A percentile compares a stretch with the other conserved stretches of the same genome.
These are phyloP conservation scores for Coemansia sp. DNA, from an alignment of 192 early-diverging fungal species.

Conservation along the genomic window DNA sequence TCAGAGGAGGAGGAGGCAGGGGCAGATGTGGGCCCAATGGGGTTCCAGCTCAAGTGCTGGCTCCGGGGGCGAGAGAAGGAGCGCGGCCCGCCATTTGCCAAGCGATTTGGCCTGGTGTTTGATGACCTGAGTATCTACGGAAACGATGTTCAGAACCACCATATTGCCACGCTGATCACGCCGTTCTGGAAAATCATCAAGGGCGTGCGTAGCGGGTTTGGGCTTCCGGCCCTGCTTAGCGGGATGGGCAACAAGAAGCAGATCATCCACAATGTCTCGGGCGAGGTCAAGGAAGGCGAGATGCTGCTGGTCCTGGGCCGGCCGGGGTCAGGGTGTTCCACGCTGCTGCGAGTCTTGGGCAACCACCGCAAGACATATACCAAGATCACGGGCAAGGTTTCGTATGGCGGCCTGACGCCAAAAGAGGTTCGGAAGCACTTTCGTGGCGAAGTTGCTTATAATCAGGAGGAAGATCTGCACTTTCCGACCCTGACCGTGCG, in stretches of 20 bases:
- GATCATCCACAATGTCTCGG: conserved; percentile 56
- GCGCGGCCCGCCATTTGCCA: conserved; percentile 39
- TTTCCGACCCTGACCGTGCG: conserved; percentile 73
- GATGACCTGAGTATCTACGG: conserved; percentile 36
- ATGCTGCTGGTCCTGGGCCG: conserved; percentile 63
- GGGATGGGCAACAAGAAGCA: conserved; percentile 41
- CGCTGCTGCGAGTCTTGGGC: conserved; percentile 57
- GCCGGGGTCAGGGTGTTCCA: conserved; percentile 63
- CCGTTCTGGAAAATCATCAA: conserved; percentile 31
- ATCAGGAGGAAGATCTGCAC: conserved; percentile 76
- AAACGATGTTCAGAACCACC: conserved; percentile 18
- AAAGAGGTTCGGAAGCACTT: conserved; percentile 55
- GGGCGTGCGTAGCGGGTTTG: conserved; percentile 12
- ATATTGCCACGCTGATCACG: conserved; percentile 39
- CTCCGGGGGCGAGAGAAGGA: conserved; percentile 23
- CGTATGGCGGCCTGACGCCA: conserved; percentile 62
- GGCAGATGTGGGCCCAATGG: not conserved
- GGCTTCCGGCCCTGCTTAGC: conserved; percentile 43
- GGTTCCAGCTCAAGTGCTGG: conserved; percentile 29
- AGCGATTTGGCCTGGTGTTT: conserved; percentile 44
- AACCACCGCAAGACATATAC: conserved; percentile 55
- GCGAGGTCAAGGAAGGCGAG: conserved; percentile 69
- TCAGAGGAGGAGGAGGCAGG: conserved; percentile 23
- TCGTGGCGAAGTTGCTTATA: conserved; percentile 72
- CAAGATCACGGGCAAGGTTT: conserved; percentile 53